Evolutionary conservation across 176 grass and related monocot genomes (phyloP), one percentile per base, ranked within the genome.

Genomic region (Ensete ventricosum): DNA sequence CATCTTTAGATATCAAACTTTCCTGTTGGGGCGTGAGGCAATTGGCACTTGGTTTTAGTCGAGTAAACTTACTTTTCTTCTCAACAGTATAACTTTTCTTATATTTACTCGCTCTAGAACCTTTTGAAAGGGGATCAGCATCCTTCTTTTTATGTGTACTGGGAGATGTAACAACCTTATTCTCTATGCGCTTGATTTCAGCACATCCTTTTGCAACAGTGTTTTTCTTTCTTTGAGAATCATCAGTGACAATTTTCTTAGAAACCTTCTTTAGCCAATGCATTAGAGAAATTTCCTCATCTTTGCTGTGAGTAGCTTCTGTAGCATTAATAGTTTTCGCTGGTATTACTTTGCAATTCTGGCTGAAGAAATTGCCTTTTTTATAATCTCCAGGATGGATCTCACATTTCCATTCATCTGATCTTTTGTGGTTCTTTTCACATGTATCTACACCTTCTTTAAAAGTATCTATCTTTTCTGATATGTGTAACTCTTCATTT

Each of bases 281-380:
- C 76, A 85, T 89, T n/a, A 85, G 77, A 81, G 86, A 92, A 87
- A 85, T 86, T 62, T 78, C 81, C 54, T 84, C 90, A 66, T 87
- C 86, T 62, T 81, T 54, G 50, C 25, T 73, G 8, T 73, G 52
- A 73, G 7, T 55, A 54, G n/a, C 71, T 73, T 73, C 50, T 24
- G 17, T 14, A 54, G 50, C 70, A 54, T 52, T 3, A 23, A 9
- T 52, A 24, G 0, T 11, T 2, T 24, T 72, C 7, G 0, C 22
- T 11, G 49, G 19, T 53, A 9, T 23, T 20, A 23, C 49, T 54
- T 72, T 12, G 14, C 4, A 22, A 53, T 12, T 72, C 50, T 14
- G 70, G 10, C n/a, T 53, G 2, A 1, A 3, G 21, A 27, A 58
- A 60, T 50, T n/a, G 19, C 19, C 34, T 43, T 43, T 64, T 34